Conservation (phyloP, 2,329 filamentous ascomycete species). For the Colletotrichum cordylinicola region DNA sequence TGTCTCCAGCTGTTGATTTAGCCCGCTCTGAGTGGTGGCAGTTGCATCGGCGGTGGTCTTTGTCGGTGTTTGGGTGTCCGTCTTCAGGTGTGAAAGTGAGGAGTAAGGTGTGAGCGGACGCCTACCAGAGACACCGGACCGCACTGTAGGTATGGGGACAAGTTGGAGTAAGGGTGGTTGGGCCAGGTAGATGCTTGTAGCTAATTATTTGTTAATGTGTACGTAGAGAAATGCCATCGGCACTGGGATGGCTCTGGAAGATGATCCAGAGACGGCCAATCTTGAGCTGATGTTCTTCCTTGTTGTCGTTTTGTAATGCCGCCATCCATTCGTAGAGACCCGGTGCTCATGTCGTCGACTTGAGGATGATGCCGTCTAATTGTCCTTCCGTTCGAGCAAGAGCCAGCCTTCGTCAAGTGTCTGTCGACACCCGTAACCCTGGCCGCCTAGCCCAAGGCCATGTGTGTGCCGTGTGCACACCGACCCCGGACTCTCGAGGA, state of each 20-base stretch:
- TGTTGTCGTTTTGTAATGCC: neutral
- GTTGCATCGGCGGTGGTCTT: neutral
- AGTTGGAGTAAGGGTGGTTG: conserved; percentile 7
- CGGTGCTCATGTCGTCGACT: neutral
- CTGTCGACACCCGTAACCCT: neutral
- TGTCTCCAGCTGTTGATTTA: neutral
- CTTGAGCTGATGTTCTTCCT: neutral
- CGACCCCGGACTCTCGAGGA: neutral
- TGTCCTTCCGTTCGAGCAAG: neutral
- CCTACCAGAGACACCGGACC: neutral
- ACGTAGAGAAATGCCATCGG: neutral
- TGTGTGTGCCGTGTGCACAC: neutral
- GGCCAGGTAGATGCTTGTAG: conserved; percentile 7
- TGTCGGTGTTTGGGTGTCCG: neutral
- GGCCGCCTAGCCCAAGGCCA: neutral
- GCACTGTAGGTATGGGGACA: neutral
- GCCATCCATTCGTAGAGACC: neutral
- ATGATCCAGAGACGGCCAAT: neutral
- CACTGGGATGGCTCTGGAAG: neutral
- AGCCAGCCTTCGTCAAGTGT: neutral
- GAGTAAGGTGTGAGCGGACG: neutral
- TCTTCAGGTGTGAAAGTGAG: neutral
- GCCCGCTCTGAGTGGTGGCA: neutral
- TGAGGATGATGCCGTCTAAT: neutral
- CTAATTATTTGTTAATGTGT: conserved; percentile 11